These are phyloP conservation scores for Malus hybrid DNA, from an alignment of 331 rosid genomes.

Conservation along the genomic window DNA sequence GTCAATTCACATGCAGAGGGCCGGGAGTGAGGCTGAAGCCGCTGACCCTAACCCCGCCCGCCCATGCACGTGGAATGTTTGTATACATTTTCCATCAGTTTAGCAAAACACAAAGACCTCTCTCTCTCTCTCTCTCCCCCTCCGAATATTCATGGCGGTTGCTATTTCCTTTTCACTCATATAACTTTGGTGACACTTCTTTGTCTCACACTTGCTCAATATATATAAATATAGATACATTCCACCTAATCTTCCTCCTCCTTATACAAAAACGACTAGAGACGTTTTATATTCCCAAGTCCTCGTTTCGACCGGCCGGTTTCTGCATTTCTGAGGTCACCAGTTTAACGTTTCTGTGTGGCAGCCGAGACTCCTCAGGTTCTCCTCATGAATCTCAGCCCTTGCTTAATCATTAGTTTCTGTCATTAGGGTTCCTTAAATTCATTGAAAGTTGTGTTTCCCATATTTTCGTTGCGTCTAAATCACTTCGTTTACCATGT, in stretches of 20 bases:
- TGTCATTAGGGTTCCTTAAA: background rate
- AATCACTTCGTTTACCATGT: background rate
- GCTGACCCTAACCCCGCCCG: background rate
- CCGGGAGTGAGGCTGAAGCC: background rate
- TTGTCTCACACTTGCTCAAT: background rate
- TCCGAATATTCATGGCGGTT: background rate
- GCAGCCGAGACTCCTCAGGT: background rate
- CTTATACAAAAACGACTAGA: background rate
- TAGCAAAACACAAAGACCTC: background rate
- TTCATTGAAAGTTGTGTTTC: background rate
- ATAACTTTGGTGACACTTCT: background rate
- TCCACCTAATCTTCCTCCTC: background rate
- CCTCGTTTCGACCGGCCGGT: background rate
- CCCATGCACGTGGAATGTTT: background rate
- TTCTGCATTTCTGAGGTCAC: background rate
- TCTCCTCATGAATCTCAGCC: background rate
- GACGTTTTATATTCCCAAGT: background rate
- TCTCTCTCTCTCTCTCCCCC: background rate
- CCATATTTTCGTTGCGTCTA: background rate
- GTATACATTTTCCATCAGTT: background rate
- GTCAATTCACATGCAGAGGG: slow-evolving; percentile 3
- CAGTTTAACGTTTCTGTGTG: background rate
- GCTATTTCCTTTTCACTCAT: background rate
- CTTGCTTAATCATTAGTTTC: background rate
- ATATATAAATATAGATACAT: background rate